Evolutionary conservation across 2,329 filamentous ascomycete species (phyloP).

Genomic region (Uncinocarpus reesii): DNA sequence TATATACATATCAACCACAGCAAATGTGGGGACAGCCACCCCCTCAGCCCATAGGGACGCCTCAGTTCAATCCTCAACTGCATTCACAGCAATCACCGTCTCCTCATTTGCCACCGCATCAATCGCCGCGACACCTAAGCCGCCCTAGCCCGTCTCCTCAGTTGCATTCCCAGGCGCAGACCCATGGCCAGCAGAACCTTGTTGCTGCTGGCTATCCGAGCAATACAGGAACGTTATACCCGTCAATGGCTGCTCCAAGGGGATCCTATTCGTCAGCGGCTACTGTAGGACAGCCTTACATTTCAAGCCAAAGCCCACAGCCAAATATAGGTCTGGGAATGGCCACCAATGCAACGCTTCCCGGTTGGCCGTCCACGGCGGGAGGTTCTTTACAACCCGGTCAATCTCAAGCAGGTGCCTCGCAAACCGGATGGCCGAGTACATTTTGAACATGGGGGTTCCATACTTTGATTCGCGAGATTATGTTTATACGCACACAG

Average conservation of each 20-base stretch:
- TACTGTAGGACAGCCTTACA: constrained; percentile 25
- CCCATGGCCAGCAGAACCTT: constrained; percentile 30
- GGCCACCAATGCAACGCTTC: constrained; percentile 27
- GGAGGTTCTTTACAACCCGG: constrained; percentile 30
- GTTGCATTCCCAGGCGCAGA: constrained; percentile 25
- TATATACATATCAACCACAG: constrained; percentile 46
- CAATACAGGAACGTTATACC: constrained; percentile 26
- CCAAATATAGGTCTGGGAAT: constrained; percentile 30
- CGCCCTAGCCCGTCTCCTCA: constrained; percentile 28
- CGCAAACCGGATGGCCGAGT: constrained; percentile 23
- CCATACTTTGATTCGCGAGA: neutral
- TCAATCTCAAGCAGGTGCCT: constrained; percentile 31
- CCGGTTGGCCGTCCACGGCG: constrained; percentile 29
- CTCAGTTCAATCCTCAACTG: constrained; percentile 41
- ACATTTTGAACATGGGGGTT: constrained; percentile 6
- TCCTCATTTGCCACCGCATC: constrained; percentile 29
- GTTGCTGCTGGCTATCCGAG: constrained; percentile 31
- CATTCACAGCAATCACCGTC: constrained; percentile 33
- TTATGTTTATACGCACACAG: neutral
- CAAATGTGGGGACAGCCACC: constrained; percentile 52
- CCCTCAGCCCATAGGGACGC: constrained; percentile 49
- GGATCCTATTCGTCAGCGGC: constrained; percentile 32
- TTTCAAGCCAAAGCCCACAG: constrained; percentile 27
- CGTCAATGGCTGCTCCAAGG: constrained; percentile 26
- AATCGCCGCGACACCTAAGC: constrained; percentile 36